Evolutionary conservation across 441 rosid species (phyloP), one percentile per base, ranked within the genome.

Genomic region (Aquilaria agallochum): DNA sequence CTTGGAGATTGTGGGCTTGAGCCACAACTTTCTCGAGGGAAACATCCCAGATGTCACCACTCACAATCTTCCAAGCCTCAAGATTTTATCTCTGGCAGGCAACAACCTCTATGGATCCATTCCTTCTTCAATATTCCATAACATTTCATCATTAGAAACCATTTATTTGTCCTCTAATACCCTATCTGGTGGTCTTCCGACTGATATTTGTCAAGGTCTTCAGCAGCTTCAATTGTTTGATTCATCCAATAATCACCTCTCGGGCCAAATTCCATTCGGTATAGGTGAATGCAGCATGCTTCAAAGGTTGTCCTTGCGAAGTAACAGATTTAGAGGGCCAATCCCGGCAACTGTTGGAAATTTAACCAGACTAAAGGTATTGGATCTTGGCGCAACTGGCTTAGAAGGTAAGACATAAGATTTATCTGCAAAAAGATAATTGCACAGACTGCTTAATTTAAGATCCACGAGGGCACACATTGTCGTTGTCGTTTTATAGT

Each of bases 341-440:
- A 57, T 65, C 48, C 58, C 58, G 14, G 46, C 15, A 14, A 51
- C 45, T 31, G n/a, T 65, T 31, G 63, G 69, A 31, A 65, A 65
- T 31, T 31, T 58, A 15, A 58, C 53, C 3, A 5, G 36, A 33
- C 63, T 65, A 12, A 52, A 1, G n/a, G 2, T 7, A 0, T 5
- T 66, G 12, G 14, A 5, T 45, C 58, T 66, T 5, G 27, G 51
- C 32, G 30, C 3, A 3, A 66, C 52, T 55, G 14, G 33, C 54
- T 7, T 67, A 10, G 30, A 30, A 55, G 71, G 71, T 67, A 54
- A 5, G 20, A n/a, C n/a, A n/a, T n/a, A n/a, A n/a, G n/a, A n/a
- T n/a, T n/a, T n/a, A n/a, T n/a, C n/a, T n/a, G n/a, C n/a, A n/a
- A n/a, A 20, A 20, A 20, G 27, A 20, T 20, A 20, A 20, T 20